Percentiles rank a stretch among this genome's conserved stretches.
These are phyloP conservation scores for Dipteronia dyeriana DNA, from an alignment of 345 rosid genomes.

Conservation along the genomic window DNA sequence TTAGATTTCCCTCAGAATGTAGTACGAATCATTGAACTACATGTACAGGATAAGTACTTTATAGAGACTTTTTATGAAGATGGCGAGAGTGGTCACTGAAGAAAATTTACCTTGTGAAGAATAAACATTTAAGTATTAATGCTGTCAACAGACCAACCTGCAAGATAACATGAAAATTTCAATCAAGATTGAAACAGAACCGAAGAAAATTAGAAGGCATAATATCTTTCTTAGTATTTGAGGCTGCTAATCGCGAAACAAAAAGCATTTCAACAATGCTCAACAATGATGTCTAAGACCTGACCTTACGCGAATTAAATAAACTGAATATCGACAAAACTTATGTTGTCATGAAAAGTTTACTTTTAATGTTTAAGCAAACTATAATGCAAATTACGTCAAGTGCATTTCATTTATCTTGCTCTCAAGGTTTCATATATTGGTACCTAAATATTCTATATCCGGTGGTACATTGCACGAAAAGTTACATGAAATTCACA, in stretches of 20 bases:
- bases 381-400: not conserved
- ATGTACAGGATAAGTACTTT: not conserved
- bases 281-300: not conserved
- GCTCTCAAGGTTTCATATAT: no score
- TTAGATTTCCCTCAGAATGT: not conserved
- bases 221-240: no score
- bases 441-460: no score
- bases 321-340: not conserved
- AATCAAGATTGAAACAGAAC: slow-evolving; percentile 9
- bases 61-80: slow-evolving; percentile 1
- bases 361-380: not conserved
- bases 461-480: not conserved
- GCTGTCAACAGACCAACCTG: slow-evolving; percentile 84
- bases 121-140: slow-evolving; percentile 55
- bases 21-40: not conserved
- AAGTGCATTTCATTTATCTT: not conserved
- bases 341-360: not conserved
- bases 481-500: not conserved
- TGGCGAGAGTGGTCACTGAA: not conserved
- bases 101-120: slow-evolving; percentile 60
- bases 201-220: not conserved
- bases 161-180: slow-evolving; percentile 16
- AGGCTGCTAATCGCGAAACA: not conserved
- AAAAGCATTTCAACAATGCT: not conserved
- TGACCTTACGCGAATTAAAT: not conserved